These are phyloP conservation scores for Elsinoe ampelina DNA, from an alignment of 2,329 filamentous ascomycete genomes.

Conservation along the genomic window DNA sequence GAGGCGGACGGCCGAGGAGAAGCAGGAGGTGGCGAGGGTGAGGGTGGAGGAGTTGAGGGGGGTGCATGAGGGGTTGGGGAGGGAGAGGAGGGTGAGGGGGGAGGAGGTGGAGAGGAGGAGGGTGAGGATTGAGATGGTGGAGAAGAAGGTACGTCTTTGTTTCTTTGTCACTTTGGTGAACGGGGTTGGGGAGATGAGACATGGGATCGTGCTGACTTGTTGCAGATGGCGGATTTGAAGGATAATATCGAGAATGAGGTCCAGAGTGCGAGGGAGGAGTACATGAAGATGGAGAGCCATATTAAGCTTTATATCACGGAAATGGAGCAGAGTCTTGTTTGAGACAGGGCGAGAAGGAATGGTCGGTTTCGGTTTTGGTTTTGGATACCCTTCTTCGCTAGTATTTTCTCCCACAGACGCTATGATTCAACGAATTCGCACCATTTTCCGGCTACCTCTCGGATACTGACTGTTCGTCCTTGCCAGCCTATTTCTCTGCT, in stretches of 20 bases:
- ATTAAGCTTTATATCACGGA: slow-evolving; percentile 97
- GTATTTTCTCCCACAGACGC: not conserved
- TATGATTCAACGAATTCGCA: slow-evolving; percentile 25
- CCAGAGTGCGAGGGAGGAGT: slow-evolving; percentile 82
- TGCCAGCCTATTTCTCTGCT: slow-evolving; percentile 35
- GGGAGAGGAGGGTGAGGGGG: slow-evolving; percentile 77
- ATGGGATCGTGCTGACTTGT: slow-evolving; percentile 18
- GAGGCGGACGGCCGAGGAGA: slow-evolving; percentile 67
- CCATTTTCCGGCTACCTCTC: slow-evolving; percentile 37
- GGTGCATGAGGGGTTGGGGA: slow-evolving; percentile 69
- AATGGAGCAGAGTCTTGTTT: slow-evolving; percentile 81
- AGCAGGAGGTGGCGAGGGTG: slow-evolving; percentile 69
- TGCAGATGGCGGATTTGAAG: slow-evolving; percentile 90
- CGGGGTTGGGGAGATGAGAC: not conserved
- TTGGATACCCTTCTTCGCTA: slow-evolving; percentile 7
- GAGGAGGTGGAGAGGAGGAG: slow-evolving; percentile 85
- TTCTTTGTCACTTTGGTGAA: not conserved
- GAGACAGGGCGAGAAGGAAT: not conserved
- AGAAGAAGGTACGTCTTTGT: slow-evolving; percentile 72
- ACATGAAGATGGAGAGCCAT: slow-evolving; percentile 93
- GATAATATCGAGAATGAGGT: slow-evolving; percentile 96
- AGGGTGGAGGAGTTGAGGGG: slow-evolving; percentile 84
- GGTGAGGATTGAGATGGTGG: slow-evolving; percentile 93
- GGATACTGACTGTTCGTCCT: slow-evolving; percentile 38
- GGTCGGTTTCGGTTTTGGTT: not conserved